Evolutionary conservation across 1,284 basidiomycete species (phyloP).

Genomic region (Apiotrichum mycotoxinovorans): DNA sequence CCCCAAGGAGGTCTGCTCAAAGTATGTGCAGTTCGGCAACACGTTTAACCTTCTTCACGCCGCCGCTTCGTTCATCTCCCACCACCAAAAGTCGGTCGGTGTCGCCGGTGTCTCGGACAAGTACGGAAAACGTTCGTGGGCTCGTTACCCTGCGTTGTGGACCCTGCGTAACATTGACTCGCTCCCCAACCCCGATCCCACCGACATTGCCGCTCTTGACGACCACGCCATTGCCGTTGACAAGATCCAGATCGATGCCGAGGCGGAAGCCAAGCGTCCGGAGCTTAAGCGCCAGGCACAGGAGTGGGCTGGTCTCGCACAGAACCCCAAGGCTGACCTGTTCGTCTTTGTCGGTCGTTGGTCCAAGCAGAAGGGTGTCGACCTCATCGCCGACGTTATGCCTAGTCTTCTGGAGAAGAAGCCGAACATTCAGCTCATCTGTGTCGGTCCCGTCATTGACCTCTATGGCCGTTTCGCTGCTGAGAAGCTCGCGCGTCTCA

Average conservation of each 20-base stretch:
- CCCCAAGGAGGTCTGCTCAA: constrained; percentile 87
- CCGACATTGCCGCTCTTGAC: constrained; percentile 85
- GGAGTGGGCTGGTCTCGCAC: constrained; percentile 86
- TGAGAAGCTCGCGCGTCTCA: constrained; percentile 81
- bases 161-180: constrained; percentile 91
- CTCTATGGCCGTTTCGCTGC: constrained; percentile 89
- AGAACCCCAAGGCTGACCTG: constrained; percentile 79
- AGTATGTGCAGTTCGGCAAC: constrained; percentile 94
- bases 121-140: constrained; percentile 88
- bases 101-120: constrained; percentile 95
- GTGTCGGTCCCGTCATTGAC: constrained; percentile 89
- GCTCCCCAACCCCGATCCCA: constrained; percentile 82
- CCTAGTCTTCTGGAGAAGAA: constrained; percentile 81
- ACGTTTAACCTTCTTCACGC: constrained; percentile 92
- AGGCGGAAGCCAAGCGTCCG: constrained; percentile 79
- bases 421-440: constrained; percentile 76
- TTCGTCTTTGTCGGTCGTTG: constrained; percentile 94
- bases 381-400: constrained; percentile 90
- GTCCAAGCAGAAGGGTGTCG: constrained; percentile 95
- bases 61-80: constrained; percentile 82
- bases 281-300: constrained; percentile 85
- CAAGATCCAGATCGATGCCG: constrained; percentile 71
- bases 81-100: constrained; percentile 85
- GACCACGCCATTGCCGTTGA: constrained; percentile 67
- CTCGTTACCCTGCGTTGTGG: constrained; percentile 89